Evolutionary conservation across 1,139 yeast genomes (phyloP).

Genomic region (Diutina sp.): DNA sequence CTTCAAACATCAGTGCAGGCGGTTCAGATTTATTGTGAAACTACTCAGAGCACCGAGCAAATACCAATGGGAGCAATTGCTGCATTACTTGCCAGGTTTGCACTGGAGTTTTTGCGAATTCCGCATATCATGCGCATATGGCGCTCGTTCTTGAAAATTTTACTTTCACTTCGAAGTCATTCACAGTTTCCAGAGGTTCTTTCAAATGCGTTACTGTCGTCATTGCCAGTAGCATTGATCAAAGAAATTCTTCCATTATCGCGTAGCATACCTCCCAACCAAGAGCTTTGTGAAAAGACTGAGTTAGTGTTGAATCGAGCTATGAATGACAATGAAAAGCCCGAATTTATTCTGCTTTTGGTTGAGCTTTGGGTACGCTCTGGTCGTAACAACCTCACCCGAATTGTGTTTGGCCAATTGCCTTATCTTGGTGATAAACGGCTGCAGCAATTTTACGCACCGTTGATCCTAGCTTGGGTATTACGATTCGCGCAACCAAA

Average conservation of each 20-base stretch:
- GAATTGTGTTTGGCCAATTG: constrained; percentile 22
- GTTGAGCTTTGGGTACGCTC: constrained; percentile 18
- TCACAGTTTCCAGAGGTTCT: not conserved
- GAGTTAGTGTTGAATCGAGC: not conserved
- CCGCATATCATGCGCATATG: not conserved
- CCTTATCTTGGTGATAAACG: constrained; percentile 27
- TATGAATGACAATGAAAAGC: constrained; percentile 6
- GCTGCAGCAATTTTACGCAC: constrained; percentile 23
- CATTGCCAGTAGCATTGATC: not conserved
- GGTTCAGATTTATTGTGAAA: constrained; percentile 12
- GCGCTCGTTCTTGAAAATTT: not conserved
- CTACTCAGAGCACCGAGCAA: constrained; percentile 6
- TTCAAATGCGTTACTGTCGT: not conserved
- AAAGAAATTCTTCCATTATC: not conserved
- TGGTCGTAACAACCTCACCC: constrained; percentile 18
- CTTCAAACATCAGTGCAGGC: constrained; percentile 16
- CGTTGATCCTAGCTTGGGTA: constrained; percentile 16
- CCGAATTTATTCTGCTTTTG: constrained; percentile 18
- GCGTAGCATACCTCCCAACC: constrained; percentile 1
- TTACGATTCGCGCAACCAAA: constrained; percentile 1
- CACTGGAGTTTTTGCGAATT: not conserved
- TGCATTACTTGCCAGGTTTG: not conserved
- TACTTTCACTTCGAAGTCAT: not conserved
- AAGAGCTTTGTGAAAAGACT: not conserved
- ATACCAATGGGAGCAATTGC: constrained; percentile 3